Conservation (phyloP, 2,329 filamentous ascomycete species). For the Trichoderma afroharzianum region DNA sequence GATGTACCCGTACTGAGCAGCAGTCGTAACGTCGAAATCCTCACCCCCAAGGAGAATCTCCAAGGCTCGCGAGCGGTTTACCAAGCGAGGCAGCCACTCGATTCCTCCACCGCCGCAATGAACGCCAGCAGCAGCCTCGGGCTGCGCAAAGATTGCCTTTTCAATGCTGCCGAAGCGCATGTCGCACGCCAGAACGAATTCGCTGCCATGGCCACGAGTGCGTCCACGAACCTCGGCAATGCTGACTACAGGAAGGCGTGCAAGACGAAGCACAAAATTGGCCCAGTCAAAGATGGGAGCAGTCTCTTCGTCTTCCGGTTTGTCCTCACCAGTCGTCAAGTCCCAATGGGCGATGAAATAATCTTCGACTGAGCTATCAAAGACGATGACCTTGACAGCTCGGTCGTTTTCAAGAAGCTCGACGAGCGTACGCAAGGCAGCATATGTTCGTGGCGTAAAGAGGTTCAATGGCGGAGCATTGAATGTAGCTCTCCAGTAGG, state of each 20-base stretch:
- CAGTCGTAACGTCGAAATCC: background rate
- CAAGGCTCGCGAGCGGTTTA: background rate
- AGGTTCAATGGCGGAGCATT: slow-evolving; percentile 1
- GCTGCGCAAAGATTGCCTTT: background rate
- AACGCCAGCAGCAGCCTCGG: background rate
- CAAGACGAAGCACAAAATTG: background rate
- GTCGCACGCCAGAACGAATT: background rate
- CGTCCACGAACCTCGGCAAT: background rate
- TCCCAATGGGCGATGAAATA: background rate
- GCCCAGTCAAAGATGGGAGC: background rate
- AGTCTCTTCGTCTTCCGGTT: background rate
- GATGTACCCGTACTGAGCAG: slow-evolving; percentile 3
- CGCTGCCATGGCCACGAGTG: background rate
- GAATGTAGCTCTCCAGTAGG: slow-evolving; percentile 4
- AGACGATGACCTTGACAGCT: background rate
- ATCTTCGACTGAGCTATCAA: background rate
- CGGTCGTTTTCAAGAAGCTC: background rate
- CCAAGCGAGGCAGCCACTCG: background rate
- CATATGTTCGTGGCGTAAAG: background rate
- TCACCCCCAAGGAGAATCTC: background rate
- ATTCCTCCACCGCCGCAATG: background rate
- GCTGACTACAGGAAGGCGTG: background rate
- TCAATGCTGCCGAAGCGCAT: background rate
- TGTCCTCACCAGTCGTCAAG: background rate
- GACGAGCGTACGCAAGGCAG: background rate